Evolutionary conservation across 257 asterid species (phyloP).

Genomic region (Solanum gandarillasii): DNA sequence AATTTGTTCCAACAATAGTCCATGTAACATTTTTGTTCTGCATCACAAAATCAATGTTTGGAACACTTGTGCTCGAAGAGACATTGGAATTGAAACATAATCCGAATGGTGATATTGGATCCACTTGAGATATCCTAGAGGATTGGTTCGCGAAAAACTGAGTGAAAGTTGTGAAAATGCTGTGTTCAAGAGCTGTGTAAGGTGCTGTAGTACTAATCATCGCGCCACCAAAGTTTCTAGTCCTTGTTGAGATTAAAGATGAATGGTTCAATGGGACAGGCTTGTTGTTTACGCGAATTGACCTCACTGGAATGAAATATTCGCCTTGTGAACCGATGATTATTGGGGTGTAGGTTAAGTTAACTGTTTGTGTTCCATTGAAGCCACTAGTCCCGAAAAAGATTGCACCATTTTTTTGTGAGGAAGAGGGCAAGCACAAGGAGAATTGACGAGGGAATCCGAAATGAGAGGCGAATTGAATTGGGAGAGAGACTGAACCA

Average conservation of each 20-base stretch:
- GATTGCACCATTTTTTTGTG: conserved; percentile 17
- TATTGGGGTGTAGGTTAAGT: conserved; percentile 22
- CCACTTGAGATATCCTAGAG: conserved; percentile 15
- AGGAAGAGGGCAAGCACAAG: conserved; percentile 26
- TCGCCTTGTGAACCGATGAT: conserved; percentile 30
- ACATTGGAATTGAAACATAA: conserved; percentile 21
- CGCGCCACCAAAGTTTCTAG: conserved; percentile 18
- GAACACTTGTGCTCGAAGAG: conserved; percentile 15
- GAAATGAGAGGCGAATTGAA: conserved; percentile 36
- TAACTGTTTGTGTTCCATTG: background rate
- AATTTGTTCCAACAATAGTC: conserved; percentile 15
- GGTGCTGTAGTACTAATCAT: conserved; percentile 35
- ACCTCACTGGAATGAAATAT: conserved; percentile 22
- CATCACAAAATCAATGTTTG: conserved; percentile 31
- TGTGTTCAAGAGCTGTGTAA: conserved; percentile 28
- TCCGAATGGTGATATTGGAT: conserved; percentile 30
- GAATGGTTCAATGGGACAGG: conserved; percentile 14
- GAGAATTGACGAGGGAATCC: conserved; percentile 34
- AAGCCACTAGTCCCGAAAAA: conserved; percentile 27
- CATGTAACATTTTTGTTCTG: conserved; percentile 10
- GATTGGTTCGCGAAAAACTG: conserved; percentile 9
- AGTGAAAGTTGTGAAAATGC: conserved; percentile 13
- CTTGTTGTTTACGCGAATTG: conserved; percentile 21
- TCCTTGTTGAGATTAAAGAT: conserved; percentile 14
- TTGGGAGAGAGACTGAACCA: conserved; percentile 25